Conservation (phyloP, 176 grass and related monocot genomes). For the Dendrocalamus sinicus region DNA sequence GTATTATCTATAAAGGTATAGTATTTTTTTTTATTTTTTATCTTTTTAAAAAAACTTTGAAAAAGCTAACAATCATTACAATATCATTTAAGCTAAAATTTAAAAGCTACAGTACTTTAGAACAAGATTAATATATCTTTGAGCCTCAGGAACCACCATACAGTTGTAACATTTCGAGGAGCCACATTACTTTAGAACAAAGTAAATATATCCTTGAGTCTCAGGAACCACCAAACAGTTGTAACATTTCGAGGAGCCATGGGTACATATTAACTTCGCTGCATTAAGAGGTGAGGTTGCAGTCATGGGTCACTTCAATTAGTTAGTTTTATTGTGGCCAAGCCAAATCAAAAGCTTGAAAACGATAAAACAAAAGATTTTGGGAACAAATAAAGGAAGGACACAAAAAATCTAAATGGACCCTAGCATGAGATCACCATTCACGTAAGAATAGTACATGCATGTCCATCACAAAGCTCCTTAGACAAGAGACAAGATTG, state of each 20-base stretch:
- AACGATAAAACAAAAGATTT: neutral
- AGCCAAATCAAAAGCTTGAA: neutral
- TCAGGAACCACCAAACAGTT: too few species aligned
- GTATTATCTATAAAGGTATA: too few species aligned
- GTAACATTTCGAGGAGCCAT: neutral
- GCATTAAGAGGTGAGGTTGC: neutral
- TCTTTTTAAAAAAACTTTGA: too few species aligned
- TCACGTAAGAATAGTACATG: neutral
- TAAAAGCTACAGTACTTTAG: too few species aligned
- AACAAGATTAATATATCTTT: too few species aligned
- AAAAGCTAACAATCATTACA: fast-evolving
- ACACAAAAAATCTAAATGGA: constrained; percentile 31
- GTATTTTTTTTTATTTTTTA: too few species aligned
- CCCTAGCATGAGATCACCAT: neutral
- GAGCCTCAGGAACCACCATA: too few species aligned
- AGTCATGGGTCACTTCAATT: constrained; percentile 31
- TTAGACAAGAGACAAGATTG: neutral
- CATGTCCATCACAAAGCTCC: constrained; percentile 22
- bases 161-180: too few species aligned
- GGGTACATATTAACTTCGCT: constrained; percentile 17
- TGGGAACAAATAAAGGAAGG: neutral
- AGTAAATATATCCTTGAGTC: too few species aligned
- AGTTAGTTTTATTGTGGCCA: neutral
- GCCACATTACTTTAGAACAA: too few species aligned
- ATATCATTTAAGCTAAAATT: too few species aligned